These are phyloP conservation scores for Chaetoscypha palmicola DNA, from an alignment of 2,329 filamentous ascomycete genomes.

Conservation along the genomic window DNA sequence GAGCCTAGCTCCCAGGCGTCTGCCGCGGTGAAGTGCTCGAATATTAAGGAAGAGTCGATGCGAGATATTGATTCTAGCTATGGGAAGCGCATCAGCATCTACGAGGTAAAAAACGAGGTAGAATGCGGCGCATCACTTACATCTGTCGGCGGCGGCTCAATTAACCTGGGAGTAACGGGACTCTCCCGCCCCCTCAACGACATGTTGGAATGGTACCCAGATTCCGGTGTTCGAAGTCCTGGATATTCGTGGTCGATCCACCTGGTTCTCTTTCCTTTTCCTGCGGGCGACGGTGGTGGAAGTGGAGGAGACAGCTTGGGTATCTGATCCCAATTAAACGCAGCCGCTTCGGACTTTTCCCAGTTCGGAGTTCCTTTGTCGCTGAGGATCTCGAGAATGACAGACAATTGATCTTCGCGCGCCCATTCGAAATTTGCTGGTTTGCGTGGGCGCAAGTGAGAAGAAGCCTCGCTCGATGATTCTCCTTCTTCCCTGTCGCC, in stretches of 20 bases:
- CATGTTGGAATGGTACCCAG: slow-evolving; percentile 3
- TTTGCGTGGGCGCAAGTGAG: not conserved
- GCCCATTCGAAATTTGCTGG: slow-evolving; percentile 18
- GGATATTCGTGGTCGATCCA: slow-evolving; percentile 5
- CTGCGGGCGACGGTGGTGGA: slow-evolving; percentile 1
- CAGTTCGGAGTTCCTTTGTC: slow-evolving; percentile 5
- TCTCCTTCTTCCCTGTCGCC: not conserved
- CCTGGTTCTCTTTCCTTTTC: slow-evolving; percentile 3
- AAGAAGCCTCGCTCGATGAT: not conserved
- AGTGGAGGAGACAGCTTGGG: slow-evolving; percentile 4
- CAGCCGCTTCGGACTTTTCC: slow-evolving; percentile 1
- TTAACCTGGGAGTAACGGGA: slow-evolving; percentile 1
- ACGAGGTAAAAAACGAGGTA: too few species aligned
- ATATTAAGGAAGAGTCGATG: slow-evolving; percentile 27
- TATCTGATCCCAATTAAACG: slow-evolving; percentile 2
- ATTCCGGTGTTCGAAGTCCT: slow-evolving; percentile 3
- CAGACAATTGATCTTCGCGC: slow-evolving; percentile 23
- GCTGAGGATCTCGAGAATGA: slow-evolving; percentile 20
- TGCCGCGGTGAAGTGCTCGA: slow-evolving; percentile 48
- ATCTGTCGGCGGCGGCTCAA: slow-evolving; percentile 10
- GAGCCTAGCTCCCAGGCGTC: slow-evolving; percentile 61
- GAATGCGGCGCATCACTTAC: too few species aligned
- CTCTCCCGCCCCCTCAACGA: slow-evolving; percentile 3
- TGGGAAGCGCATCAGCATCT: not conserved
- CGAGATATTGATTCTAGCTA: slow-evolving; percentile 29